Evolutionary conservation across 441 rosid species (phyloP).

Genomic region (Manihot esculenta): DNA sequence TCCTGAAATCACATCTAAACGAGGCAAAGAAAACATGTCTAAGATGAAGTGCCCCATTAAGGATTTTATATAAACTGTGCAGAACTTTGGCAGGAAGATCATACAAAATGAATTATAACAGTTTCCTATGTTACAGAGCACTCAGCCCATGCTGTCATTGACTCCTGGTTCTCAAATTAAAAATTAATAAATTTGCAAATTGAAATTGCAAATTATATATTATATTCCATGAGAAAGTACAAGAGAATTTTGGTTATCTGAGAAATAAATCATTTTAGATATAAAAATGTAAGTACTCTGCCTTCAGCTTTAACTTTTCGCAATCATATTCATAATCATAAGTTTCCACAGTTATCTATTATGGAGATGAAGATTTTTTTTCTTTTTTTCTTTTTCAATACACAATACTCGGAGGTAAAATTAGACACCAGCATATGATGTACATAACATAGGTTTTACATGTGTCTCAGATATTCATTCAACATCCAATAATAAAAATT

Average conservation of each 20-base stretch:
- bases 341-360: not conserved
- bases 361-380: too few species aligned
- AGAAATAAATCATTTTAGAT: not conserved
- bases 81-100: not conserved
- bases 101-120: not conserved
- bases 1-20: not conserved
- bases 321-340: not conserved
- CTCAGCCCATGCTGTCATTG: not conserved
- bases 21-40: not conserved
- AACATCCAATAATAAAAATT: not conserved
- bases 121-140: not conserved
- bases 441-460: too few species aligned
- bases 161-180: not conserved
- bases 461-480: not conserved
- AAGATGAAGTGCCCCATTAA: not conserved
- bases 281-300: not conserved
- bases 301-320: not conserved
- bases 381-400: too few species aligned
- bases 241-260: not conserved
- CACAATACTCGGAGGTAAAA: not conserved
- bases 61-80: not conserved
- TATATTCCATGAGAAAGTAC: not conserved
- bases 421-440: not conserved
- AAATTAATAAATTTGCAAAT: not conserved
- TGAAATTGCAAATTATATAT: not conserved